Percentiles rank a stretch among this genome's conserved stretches.
Conservation (phyloP, 768 basidiomycete species). For the Mycena vulgaris region DNA sequence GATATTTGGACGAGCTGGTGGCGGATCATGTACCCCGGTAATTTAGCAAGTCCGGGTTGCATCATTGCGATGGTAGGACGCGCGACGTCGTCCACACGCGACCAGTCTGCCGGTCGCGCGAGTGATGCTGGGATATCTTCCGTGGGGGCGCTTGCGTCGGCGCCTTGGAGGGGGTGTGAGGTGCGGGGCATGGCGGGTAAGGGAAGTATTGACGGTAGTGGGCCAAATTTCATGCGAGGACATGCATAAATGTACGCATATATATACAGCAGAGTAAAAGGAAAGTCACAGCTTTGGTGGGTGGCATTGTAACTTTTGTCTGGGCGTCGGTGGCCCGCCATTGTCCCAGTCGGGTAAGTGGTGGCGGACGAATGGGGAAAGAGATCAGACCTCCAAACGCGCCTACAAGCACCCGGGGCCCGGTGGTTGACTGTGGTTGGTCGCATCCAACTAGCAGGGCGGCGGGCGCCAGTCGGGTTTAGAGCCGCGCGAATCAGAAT, state of each 20-base stretch:
- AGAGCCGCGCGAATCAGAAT: too few species aligned
- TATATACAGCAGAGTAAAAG: not conserved
- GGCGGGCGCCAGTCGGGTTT: too few species aligned
- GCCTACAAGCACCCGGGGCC: not conserved
- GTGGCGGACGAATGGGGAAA: not conserved
- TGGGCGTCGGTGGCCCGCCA: not conserved
- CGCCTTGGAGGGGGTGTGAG: too few species aligned
- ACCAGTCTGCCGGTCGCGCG: not conserved
- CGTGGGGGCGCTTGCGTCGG: too few species aligned
- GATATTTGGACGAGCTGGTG: conserved; percentile 30
- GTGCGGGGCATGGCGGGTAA: not conserved
- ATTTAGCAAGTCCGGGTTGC: conserved; percentile 57
- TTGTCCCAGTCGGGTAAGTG: conserved; percentile 5
- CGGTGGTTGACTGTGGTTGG: too few species aligned
- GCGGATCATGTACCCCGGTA: conserved; percentile 62
- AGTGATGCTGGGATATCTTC: not conserved
- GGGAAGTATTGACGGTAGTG: not conserved
- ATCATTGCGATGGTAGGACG: conserved; percentile 56
- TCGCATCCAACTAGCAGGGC: too few species aligned
- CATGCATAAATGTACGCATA: not conserved
- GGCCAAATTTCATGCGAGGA: not conserved
- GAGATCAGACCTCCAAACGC: not conserved
- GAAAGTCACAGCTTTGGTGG: conserved; percentile 11
- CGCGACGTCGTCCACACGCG: conserved; percentile 48
- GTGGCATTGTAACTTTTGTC: not conserved